Percentiles rank a stretch among this genome's conserved stretches.
phyloP scores from a whole-genome alignment of 805 yeast species.

The Barnettozyma vustinii region DNA sequence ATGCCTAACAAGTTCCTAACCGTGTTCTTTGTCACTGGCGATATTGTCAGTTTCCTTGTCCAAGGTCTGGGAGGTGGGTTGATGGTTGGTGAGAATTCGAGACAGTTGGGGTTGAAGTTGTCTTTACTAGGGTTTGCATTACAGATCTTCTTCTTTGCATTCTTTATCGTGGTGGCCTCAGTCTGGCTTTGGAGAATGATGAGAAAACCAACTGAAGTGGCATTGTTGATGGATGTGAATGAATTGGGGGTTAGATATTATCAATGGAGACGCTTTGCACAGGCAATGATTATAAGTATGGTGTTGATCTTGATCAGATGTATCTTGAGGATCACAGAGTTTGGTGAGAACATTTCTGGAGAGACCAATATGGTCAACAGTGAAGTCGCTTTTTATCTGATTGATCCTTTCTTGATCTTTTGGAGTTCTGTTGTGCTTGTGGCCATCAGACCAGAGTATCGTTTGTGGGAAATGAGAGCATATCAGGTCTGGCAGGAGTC shows the following conservation, averaged over 20 bases:
- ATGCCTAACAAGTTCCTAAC: constrained; percentile 1
- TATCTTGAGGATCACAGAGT: constrained; percentile 3
- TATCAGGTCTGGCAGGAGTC: background rate
- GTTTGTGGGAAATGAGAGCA: constrained; percentile 2
- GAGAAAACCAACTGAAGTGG: constrained; percentile 1
- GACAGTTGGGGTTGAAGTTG: no score
- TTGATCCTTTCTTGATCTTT: background rate
- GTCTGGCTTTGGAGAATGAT: background rate
- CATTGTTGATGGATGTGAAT: no score
- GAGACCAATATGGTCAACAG: background rate
- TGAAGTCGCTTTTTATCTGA: constrained; percentile 4
- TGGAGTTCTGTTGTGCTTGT: background rate
- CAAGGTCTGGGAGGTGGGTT: no score
- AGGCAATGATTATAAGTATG: background rate
- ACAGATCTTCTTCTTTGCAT: constrained; percentile 1
- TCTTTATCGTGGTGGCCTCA: background rate
- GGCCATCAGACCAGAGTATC: background rate
- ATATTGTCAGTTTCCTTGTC: constrained; percentile 1
- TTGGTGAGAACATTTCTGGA: background rate
- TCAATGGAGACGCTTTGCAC: background rate
- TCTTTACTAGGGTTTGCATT: constrained; percentile 1
- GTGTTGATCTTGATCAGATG: constrained; percentile 1
- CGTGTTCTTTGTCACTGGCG: constrained; percentile 1
- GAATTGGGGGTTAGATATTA: background rate
- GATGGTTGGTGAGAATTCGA: no score